Evolutionary conservation across 2,329 filamentous ascomycete genomes (phyloP).

Genomic region (Venturiaceae sp.): DNA sequence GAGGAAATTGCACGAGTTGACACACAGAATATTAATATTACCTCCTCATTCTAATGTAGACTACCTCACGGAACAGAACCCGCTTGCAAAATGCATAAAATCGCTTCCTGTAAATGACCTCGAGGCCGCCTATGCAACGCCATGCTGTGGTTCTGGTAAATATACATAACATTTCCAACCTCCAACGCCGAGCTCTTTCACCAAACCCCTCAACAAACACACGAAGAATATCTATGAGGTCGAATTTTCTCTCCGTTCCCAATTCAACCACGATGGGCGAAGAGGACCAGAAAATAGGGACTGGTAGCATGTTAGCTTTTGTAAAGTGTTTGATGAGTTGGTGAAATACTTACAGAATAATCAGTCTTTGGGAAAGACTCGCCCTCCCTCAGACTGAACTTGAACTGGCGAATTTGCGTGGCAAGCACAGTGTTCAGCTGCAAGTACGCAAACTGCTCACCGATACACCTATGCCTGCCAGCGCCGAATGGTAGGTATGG

Average conservation of each 20-base stretch:
- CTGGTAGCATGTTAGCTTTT: conserved; percentile 13
- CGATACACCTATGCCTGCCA: conserved; percentile 87
- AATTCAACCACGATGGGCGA: conserved; percentile 50
- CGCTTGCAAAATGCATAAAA: neutral
- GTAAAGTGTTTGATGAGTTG: too few species aligned
- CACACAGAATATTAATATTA: too few species aligned
- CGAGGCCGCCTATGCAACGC: neutral
- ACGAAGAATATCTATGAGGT: neutral
- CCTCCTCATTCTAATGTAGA: too few species aligned
- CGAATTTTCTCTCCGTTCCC: conserved; percentile 53
- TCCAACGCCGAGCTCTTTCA: neutral
- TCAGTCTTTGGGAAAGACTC: conserved; percentile 60
- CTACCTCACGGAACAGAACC: too few species aligned
- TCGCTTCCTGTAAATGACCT: neutral
- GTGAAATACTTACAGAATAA: conserved; percentile 41
- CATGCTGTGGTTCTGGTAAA: neutral
- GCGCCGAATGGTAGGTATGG: conserved; percentile 94
- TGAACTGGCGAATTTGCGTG: conserved; percentile 67
- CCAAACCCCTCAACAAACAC: neutral
- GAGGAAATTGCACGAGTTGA: too few species aligned
- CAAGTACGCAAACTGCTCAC: conserved; percentile 91
- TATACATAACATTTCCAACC: neutral
- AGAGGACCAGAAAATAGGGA: conserved; percentile 39
- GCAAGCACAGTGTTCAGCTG: conserved; percentile 82
- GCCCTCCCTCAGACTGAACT: conserved; percentile 67